These are phyloP conservation scores for Yarrowia phangngaensis DNA, from an alignment of 805 yeast genomes.

Conservation along the genomic window DNA sequence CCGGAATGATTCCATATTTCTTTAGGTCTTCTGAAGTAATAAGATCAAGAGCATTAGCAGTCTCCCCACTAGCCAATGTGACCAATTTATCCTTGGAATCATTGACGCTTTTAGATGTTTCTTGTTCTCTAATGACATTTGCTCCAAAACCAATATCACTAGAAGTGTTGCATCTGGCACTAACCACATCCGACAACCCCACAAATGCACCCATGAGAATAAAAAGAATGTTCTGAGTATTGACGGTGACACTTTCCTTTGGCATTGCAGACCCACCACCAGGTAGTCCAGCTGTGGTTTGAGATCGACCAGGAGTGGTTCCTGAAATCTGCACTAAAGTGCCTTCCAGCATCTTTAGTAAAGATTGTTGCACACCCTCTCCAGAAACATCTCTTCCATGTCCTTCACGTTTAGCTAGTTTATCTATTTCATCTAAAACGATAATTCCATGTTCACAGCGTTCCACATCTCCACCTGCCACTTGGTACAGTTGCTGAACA, in stretches of 20 bases:
- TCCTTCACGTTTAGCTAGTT: constrained; percentile 49
- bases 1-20: constrained; percentile 56
- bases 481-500: constrained; percentile 49
- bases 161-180: constrained; percentile 37
- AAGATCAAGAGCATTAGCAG: constrained; percentile 45
- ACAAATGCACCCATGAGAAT: constrained; percentile 61
- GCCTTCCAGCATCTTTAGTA: constrained; percentile 56
- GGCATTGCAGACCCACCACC: constrained; percentile 22
- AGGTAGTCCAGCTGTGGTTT: constrained; percentile 8
- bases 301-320: constrained; percentile 11
- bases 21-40: constrained; percentile 51
- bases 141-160: constrained; percentile 29
- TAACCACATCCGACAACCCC: constrained; percentile 51
- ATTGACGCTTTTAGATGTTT: background rate
- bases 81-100: constrained; percentile 36
- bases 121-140: too few species aligned
- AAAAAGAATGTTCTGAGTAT: constrained; percentile 55
- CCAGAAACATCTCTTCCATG: constrained; percentile 55
- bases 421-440: constrained; percentile 59
- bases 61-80: constrained; percentile 41
- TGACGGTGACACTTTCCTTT: constrained; percentile 40
- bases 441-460: constrained; percentile 52
- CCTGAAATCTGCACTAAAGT: constrained; percentile 45
- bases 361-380: constrained; percentile 62
- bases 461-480: constrained; percentile 50